Conservation (phyloP, 2,329 filamentous ascomycete species). For the Alternaria sp. region DNA sequence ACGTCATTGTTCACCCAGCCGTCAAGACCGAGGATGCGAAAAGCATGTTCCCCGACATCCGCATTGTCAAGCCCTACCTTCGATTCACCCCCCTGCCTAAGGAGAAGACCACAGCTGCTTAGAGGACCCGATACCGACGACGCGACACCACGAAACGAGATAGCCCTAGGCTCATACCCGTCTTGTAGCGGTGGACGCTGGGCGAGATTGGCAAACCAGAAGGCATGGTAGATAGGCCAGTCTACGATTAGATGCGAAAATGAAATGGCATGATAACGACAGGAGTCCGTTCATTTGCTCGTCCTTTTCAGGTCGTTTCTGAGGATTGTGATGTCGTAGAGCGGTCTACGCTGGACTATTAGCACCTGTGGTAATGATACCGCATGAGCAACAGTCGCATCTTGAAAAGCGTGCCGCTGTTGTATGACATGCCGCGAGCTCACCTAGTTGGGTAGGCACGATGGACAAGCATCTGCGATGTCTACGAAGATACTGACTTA, state of each 20-base stretch:
- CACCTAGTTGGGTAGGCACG: not conserved
- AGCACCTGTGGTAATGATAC: not conserved
- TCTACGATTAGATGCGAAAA: not conserved
- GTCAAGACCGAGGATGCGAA: constrained; percentile 66
- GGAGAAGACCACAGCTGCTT: constrained; percentile 61
- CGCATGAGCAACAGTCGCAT: not conserved
- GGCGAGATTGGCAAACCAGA: not conserved
- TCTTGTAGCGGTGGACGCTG: not conserved
- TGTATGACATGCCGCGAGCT: not conserved
- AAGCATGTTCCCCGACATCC: constrained; percentile 65
- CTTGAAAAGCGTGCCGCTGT: not conserved
- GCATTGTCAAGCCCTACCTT: constrained; percentile 68
- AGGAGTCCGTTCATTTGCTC: not conserved
- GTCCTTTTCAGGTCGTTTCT: not conserved
- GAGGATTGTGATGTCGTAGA: not conserved
- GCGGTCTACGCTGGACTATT: not conserved
- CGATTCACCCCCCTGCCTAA: constrained; percentile 65
- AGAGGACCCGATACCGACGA: not conserved
- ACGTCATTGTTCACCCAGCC: constrained; percentile 67
- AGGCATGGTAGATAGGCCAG: not conserved
- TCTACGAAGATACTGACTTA: not conserved
- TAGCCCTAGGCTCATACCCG: not conserved
- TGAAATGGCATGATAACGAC: not conserved
- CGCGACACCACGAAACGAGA: not conserved
- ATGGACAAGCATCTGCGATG: not conserved